Base-by-base conservation (phyloP, 1,284 basidiomycete genomes). In the Malassezia yamatoensis region DNA sequence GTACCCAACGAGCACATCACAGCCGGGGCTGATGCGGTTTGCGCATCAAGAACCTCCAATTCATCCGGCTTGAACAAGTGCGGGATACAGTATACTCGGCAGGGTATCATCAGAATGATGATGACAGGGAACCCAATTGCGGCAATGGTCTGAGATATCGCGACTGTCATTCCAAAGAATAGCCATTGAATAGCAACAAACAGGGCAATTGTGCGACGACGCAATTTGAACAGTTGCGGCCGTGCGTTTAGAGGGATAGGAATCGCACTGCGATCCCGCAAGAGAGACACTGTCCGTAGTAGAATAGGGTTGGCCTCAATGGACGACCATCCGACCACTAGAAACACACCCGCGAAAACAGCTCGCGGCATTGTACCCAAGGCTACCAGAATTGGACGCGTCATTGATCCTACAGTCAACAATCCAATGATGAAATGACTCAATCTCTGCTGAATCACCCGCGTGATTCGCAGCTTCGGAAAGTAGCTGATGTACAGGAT, bases 151-250 rank as follows among this genome's bases (percentile, higher is more conserved):
- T 94, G 90, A 0, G 88, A 90, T 64, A 96, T 85, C 0, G 87
- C 87, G 72, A 94, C 89, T 0, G 90, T 91, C 6, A 85, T 84
- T 0, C 85, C 90, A 64, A 96, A 96, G 11, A 86, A 88, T 6
- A 86, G 62, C 50, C 94, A 81, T 75, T 96, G 88, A 35, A 94
- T 80, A 5, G 78, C 76, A 1, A 89, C 78, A 72, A 90, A 96
- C 7, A 88, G 75, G n/a, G 84, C 65, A 52, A 96, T 83, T 38
- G 85, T 81, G 0, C 82, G 83, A 68, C 83, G 85, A 51, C 86
- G 82, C 24, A 96, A 84, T 63, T 79, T 79, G 34, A 80, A 80
- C 3, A 94, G 80, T 0, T 88, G 86, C 32, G 50, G 32, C 12
- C 44, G 37, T 20, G 62, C 65, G 13, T 61, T 57, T 13, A 57